Conservation (phyloP, 2,329 filamentous ascomycete species). For the Phaeosphaeriaceae sp. region DNA sequence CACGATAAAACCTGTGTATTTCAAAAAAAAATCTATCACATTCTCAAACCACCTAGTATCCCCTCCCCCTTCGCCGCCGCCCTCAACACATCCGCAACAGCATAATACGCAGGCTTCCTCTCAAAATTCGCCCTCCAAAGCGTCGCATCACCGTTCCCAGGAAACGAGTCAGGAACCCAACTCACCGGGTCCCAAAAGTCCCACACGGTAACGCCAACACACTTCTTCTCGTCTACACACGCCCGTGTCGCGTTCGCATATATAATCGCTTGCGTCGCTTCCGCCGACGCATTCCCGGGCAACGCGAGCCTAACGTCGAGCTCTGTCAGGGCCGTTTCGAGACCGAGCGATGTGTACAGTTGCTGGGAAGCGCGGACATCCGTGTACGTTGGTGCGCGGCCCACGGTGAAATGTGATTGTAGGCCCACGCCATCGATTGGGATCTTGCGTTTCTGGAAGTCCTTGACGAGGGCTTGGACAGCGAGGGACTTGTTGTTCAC, state of each 20-base stretch:
- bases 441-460: constrained; percentile 46
- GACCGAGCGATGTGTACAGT: constrained; percentile 58
- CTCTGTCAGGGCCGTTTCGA: constrained; percentile 68
- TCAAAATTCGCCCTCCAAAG: constrained; percentile 36
- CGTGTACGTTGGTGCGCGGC: constrained; percentile 56
- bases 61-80: constrained; percentile 6
- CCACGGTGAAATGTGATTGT: constrained; percentile 66
- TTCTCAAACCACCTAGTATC: too few species aligned
- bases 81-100: constrained; percentile 35
- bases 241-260: constrained; percentile 51
- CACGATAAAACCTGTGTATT: too few species aligned
- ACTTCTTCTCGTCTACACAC: constrained; percentile 45
- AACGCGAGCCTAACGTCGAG: constrained; percentile 62
- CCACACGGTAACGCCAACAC: constrained; percentile 52
- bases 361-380: constrained; percentile 55
- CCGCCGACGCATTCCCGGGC: constrained; percentile 51
- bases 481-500: constrained; percentile 55
- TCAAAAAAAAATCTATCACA: too few species aligned
- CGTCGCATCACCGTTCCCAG: constrained; percentile 45
- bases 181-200: constrained; percentile 50
- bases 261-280: constrained; percentile 56
- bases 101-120: constrained; percentile 47
- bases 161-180: constrained; percentile 48
- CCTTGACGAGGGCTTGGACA: constrained; percentile 39
- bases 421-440: constrained; percentile 68